Evolutionary conservation across 1,139 yeast genomes (phyloP).

Genomic region (Kluyveromyces sp.): DNA sequence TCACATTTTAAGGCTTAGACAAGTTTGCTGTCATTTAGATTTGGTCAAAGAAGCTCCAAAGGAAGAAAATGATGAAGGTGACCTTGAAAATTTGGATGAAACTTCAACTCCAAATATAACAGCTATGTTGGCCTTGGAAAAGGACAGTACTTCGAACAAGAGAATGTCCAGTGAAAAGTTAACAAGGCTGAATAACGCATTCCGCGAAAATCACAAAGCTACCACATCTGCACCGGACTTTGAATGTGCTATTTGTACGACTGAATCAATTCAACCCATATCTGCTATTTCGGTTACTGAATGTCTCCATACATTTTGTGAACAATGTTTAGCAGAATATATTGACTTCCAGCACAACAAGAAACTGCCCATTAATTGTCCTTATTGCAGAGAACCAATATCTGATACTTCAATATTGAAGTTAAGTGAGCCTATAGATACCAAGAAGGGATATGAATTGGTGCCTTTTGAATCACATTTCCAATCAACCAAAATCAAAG

Average conservation of each 20-base stretch:
- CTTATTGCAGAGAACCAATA: slow-evolving; percentile 41
- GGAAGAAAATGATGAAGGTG: slow-evolving; percentile 35
- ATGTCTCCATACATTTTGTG: slow-evolving; percentile 78
- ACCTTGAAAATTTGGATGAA: slow-evolving; percentile 23
- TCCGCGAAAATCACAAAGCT: not conserved
- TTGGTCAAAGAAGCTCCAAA: slow-evolving; percentile 39
- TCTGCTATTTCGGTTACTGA: slow-evolving; percentile 60
- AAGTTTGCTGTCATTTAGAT: slow-evolving; percentile 79
- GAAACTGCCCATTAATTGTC: slow-evolving; percentile 37
- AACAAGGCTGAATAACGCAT: not conserved
- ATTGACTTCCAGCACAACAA: slow-evolving; percentile 36
- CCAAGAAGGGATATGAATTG: slow-evolving; percentile 5
- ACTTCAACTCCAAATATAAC: not conserved
- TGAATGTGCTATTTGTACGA: slow-evolving; percentile 83
- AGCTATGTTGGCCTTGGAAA: not conserved
- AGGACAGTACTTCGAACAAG: not conserved
- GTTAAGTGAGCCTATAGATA: slow-evolving; percentile 8
- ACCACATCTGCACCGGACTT: slow-evolving; percentile 18
- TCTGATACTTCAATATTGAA: slow-evolving; percentile 20
- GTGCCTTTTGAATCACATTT: slow-evolving; percentile 20
- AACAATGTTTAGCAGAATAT: slow-evolving; percentile 67
- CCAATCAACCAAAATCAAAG: slow-evolving; percentile 67
- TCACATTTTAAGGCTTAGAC: slow-evolving; percentile 75
- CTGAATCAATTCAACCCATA: slow-evolving; percentile 45
- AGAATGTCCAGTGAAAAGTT: not conserved